Percentiles rank a stretch among this genome's conserved stretches.
These are phyloP conservation scores for Pyrenophora tritici-repentis DNA, from an alignment of 2,329 filamentous ascomycete species.

Conservation along the genomic window DNA sequence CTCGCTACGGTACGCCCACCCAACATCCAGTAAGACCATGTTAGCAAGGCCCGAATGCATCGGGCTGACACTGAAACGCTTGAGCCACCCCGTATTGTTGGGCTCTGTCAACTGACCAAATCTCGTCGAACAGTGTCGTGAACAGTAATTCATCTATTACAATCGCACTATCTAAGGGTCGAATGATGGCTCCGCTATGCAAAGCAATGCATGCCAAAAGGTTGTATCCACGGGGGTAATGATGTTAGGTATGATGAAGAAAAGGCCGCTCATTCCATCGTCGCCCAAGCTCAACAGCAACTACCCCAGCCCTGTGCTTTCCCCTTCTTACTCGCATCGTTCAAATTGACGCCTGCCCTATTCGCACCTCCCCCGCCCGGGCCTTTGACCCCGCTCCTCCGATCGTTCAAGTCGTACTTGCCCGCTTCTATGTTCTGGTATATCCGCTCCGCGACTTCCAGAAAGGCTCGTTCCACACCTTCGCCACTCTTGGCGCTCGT, in stretches of 20 bases:
- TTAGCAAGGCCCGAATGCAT: too few relatives aligned
- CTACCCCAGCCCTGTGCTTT: constrained; percentile 42
- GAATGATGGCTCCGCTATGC: not conserved
- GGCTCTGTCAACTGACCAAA: too few relatives aligned
- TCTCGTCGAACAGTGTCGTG: too few relatives aligned
- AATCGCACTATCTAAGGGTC: constrained; percentile 1
- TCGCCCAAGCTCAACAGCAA: constrained; percentile 31
- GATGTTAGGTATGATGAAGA: too few relatives aligned
- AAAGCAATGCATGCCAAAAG: not conserved
- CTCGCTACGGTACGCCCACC: too few relatives aligned
- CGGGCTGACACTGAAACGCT: too few relatives aligned
- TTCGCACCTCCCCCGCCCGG: constrained; percentile 56
- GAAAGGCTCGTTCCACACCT: constrained; percentile 89
- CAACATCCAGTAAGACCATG: too few relatives aligned
- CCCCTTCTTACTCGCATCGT: constrained; percentile 45
- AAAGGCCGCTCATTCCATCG: too few relatives aligned
- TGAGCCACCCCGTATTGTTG: too few relatives aligned
- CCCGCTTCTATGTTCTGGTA: constrained; percentile 96
- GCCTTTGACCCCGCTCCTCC: constrained; percentile 86
- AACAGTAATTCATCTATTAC: not conserved
- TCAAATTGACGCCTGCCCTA: constrained; percentile 51
- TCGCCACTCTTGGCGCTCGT: constrained; percentile 95
- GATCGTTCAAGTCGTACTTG: constrained; percentile 91
- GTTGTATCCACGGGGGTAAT: not conserved
- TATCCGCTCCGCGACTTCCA: constrained; percentile 92